A percentile compares a stretch with the other conserved stretches of the same genome.
These are phyloP conservation scores for Sclerotinia subarctica DNA, from an alignment of 2,329 filamentous ascomycete species.

Conservation along the genomic window DNA sequence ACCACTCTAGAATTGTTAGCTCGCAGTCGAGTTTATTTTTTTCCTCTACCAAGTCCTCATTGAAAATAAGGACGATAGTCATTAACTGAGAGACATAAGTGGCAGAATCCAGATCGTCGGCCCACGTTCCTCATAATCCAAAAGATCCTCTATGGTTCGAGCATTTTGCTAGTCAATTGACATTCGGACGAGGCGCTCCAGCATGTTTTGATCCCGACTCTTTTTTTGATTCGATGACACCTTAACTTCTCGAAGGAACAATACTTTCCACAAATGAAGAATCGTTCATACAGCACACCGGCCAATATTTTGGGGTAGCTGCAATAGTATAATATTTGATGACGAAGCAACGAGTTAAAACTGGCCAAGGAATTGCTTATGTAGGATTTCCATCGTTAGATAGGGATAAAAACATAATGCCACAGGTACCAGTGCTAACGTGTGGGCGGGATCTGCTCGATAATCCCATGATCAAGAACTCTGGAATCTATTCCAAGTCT, in stretches of 20 bases:
- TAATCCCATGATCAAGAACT: neutral
- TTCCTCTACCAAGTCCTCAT: neutral
- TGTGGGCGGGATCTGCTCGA: neutral
- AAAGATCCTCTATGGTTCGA: neutral
- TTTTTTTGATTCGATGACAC: neutral
- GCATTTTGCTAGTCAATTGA: neutral
- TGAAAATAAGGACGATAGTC: neutral
- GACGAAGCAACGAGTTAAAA: neutral
- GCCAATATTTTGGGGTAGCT: slow-evolving; percentile 10
- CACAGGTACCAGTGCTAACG: neutral
- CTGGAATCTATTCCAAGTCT: slow-evolving; percentile 2
- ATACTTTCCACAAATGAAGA: neutral
- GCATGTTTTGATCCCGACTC: neutral
- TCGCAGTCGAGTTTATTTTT: neutral
- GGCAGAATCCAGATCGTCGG: neutral
- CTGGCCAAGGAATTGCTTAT: neutral
- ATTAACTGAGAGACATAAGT: neutral
- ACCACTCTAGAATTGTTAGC: rapidly evolving
- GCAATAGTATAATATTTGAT: slow-evolving; percentile 2
- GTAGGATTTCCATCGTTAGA: slow-evolving; percentile 5
- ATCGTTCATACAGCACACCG: slow-evolving; percentile 4
- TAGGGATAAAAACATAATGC: neutral
- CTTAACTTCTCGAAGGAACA: neutral
- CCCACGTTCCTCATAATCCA: neutral
- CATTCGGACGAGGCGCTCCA: neutral